Conservation (phyloP, 768 basidiomycete genomes). For the Cystobasidium ongulense region DNA sequence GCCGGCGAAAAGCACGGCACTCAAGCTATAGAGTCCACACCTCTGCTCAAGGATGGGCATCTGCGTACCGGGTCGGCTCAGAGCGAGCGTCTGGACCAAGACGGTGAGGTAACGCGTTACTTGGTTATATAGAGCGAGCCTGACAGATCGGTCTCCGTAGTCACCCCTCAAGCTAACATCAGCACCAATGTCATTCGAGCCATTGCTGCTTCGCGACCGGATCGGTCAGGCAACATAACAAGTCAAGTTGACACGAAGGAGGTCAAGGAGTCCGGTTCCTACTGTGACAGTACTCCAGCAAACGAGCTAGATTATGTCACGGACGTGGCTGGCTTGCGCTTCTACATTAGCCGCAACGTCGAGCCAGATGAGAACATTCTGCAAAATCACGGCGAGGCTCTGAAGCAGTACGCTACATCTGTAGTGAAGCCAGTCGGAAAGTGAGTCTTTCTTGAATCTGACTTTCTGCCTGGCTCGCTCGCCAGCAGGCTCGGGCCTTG, state of each 20-base stretch:
- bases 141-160: constrained; percentile 11
- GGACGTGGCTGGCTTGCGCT: constrained; percentile 35
- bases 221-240: constrained; percentile 43
- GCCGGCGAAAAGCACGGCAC: not conserved
- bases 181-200: constrained; percentile 38
- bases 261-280: constrained; percentile 45
- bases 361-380: constrained; percentile 24
- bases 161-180: constrained; percentile 36
- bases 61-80: not conserved
- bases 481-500: no score
- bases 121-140: no score
- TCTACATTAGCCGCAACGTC: constrained; percentile 35
- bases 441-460: not conserved
- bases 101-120: not conserved
- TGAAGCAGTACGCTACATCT: constrained; percentile 20
- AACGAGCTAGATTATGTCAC: constrained; percentile 24
- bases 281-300: constrained; percentile 39
- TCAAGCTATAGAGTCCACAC: not conserved
- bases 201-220: constrained; percentile 46
- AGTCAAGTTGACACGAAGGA: constrained; percentile 43
- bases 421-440: constrained; percentile 6
- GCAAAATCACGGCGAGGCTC: not conserved
- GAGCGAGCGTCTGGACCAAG: not conserved
- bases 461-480: not conserved
- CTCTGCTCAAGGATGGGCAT: no score